A percentile compares a stretch with the other conserved stretches of the same genome.
Evolutionary conservation across 148 eudicot genomes (phyloP).

Genomic region (Talinum fruticosum): DNA sequence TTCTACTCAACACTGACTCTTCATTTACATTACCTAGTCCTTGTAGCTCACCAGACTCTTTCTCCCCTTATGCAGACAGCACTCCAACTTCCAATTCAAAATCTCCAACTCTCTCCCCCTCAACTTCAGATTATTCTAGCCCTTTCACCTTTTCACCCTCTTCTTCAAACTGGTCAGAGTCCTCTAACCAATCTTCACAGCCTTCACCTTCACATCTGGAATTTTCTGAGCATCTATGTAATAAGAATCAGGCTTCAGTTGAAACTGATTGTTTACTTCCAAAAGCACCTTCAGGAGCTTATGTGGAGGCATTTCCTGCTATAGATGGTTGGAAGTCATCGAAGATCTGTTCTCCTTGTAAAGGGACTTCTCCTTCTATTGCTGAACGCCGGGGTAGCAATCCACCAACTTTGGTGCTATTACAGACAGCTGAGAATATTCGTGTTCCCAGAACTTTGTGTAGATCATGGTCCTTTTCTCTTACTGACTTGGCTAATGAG

Average conservation of each 20-base stretch:
- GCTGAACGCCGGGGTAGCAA: conserved; percentile 62
- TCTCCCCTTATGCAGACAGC: conserved; percentile 37
- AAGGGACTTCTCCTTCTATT: conserved; percentile 42
- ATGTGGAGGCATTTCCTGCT: conserved; percentile 36
- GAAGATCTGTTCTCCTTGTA: conserved; percentile 30
- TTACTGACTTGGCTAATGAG: conserved; percentile 41
- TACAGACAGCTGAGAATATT: conserved; percentile 37
- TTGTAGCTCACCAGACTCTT: conserved; percentile 60
- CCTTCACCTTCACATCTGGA: conserved; percentile 63
- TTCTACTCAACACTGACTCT: conserved; percentile 28
- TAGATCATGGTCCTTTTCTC: conserved; percentile 66
- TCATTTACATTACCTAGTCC: conserved; percentile 37
- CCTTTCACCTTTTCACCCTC: conserved; percentile 86
- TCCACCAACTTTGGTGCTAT: conserved; percentile 49
- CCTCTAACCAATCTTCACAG: conserved; percentile 58
- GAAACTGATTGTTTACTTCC: conserved; percentile 30
- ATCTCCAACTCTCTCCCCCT: conserved; percentile 70
- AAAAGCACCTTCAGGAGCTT: conserved; percentile 28
- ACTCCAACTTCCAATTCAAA: conserved; percentile 44
- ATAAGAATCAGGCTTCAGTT: conserved; percentile 23
- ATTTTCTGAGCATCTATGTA: conserved; percentile 32
- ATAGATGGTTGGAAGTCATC: conserved; percentile 23
- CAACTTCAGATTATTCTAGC: conserved; percentile 64
- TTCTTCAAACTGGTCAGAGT: conserved; percentile 86
- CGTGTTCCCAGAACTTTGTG: conserved; percentile 38